phyloP scores from a whole-genome alignment of 2,329 filamentous ascomycete genomes.

The Lasiodiplodia hormozganensis region DNA sequence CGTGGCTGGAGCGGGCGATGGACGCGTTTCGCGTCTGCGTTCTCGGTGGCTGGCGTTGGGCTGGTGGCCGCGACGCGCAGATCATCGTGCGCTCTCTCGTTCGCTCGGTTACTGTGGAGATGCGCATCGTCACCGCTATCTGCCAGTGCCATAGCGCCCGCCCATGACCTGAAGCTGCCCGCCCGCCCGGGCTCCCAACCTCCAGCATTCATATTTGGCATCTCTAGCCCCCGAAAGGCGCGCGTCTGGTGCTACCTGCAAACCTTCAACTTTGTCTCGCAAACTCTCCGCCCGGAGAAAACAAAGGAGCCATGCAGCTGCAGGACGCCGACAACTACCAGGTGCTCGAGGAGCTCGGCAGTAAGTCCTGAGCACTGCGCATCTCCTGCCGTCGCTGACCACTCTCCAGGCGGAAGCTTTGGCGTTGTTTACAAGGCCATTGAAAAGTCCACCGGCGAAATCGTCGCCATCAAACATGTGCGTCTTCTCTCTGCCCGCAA shows the following conservation, averaged over 20 bases:
- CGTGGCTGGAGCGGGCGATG: background rate
- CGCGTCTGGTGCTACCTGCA: slow-evolving; percentile 19
- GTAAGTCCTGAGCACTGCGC: slow-evolving; percentile 62
- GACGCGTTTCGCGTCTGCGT: slow-evolving; percentile 5
- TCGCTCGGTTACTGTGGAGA: slow-evolving; percentile 29
- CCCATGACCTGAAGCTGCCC: slow-evolving; percentile 19
- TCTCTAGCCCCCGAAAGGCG: slow-evolving; percentile 18
- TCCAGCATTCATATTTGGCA: slow-evolving; percentile 26
- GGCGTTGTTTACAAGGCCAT: slow-evolving; percentile 97
- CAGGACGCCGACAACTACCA: slow-evolving; percentile 78
- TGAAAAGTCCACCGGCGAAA: slow-evolving; percentile 86
- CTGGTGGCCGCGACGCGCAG: slow-evolving; percentile 13
- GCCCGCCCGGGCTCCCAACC: slow-evolving; percentile 14
- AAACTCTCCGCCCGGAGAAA: background rate
- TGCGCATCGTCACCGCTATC: slow-evolving; percentile 28
- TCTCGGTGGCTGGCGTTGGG: slow-evolving; percentile 27
- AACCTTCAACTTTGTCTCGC: slow-evolving; percentile 11
- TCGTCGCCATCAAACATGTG: slow-evolving; percentile 97
- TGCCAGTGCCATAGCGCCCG: slow-evolving; percentile 10
- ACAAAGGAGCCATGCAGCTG: slow-evolving; percentile 54
- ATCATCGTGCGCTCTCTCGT: slow-evolving; percentile 22
- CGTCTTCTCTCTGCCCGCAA: slow-evolving; percentile 40
- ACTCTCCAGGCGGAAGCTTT: slow-evolving; percentile 80
- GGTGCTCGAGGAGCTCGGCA: slow-evolving; percentile 93
- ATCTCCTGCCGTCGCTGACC: background rate